These are phyloP conservation scores for Yamadazyma songkhlaensis DNA, from an alignment of 1,139 yeast genomes.

Conservation along the genomic window DNA sequence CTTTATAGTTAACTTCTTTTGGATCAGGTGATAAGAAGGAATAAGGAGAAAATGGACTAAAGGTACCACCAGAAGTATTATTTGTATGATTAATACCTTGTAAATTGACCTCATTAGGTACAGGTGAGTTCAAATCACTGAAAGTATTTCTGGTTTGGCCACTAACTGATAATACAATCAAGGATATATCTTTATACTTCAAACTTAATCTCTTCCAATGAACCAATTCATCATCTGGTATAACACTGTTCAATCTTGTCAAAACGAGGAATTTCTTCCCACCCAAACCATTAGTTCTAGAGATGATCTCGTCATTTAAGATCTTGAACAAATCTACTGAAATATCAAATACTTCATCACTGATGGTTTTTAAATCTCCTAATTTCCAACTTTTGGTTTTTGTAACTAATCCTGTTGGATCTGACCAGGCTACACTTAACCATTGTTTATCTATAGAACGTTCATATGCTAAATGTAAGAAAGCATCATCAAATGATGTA, in stretches of 20 bases:
- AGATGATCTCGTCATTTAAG: constrained; percentile 32
- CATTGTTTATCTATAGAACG: constrained; percentile 78
- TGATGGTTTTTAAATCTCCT: constrained; percentile 31
- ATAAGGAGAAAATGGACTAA: constrained; percentile 3
- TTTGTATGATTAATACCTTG: neutral
- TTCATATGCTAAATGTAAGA: constrained; percentile 82
- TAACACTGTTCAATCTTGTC: constrained; percentile 66
- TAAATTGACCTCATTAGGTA: neutral
- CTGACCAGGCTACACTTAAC: constrained; percentile 89
- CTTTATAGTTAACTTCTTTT: constrained; percentile 18
- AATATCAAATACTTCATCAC: constrained; percentile 40
- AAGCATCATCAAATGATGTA: constrained; percentile 59
- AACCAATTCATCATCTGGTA: constrained; percentile 75
- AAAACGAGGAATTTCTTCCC: constrained; percentile 65
- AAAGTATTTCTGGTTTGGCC: constrained; percentile 58
- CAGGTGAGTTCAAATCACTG: constrained; percentile 3
- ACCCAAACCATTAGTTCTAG: constrained; percentile 30
- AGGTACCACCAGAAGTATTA: neutral
- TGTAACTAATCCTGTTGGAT: constrained; percentile 69
- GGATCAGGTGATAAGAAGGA: constrained; percentile 32
- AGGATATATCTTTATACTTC: constrained; percentile 58
- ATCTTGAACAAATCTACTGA: constrained; percentile 36
- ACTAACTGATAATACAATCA: constrained; percentile 74
- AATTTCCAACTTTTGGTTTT: constrained; percentile 62
- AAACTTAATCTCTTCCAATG: constrained; percentile 72